Base-by-base conservation (phyloP, 2,329 filamentous ascomycete genomes). In the Emmonsiellopsis sp. region DNA sequence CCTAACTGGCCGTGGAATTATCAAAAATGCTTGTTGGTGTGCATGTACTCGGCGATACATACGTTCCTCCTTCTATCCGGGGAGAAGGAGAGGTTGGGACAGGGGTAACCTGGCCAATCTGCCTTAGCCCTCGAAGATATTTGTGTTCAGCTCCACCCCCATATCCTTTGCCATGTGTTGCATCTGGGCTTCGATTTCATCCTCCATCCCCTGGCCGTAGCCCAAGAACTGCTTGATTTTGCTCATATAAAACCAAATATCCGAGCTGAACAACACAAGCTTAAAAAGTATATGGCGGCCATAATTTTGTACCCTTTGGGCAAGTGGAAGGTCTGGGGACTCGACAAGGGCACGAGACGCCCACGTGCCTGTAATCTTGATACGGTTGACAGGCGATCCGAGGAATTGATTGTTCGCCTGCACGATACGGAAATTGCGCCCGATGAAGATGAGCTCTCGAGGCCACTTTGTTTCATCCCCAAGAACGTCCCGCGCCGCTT, bases 351-450 rank as follows among this genome's bases (percentile, higher is more conserved):
- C 90, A 20, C 87, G 78, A 55, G 83, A 88, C 1, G 92, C 92
- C 92, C 92, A 97, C 54, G 83, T 78, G 20, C 91, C 91, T 58
- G 93, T 96, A 67, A 95, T 90, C 74, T 96, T 96, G 69, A 97
- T 83, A 1, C 93, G 78, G 69, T 95, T 91, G 43, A 95, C 89
- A 0, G 91, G 91, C 0, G 85, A 89, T 20, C 90, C 90, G 50
- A 95, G 79, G 70, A 87, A 92, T 66, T 95, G 89, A 67, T 95
- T 95, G 70, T 95, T 94, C 5, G 85, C 89, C 70, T 95, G 90
- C 2, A 95, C 90, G 63, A 96, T 95, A 51, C 91, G 83, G 76
- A 95, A 82, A 68, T 95, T 95, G 40, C 91, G 82, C 1, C 89
- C 89, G 62, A 96, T 90, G 70, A 96, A 95, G 63, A 95, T 84